Conservation (phyloP, 495 filamentous ascomycete genomes). For the Neurospora tetrasperma region DNA sequence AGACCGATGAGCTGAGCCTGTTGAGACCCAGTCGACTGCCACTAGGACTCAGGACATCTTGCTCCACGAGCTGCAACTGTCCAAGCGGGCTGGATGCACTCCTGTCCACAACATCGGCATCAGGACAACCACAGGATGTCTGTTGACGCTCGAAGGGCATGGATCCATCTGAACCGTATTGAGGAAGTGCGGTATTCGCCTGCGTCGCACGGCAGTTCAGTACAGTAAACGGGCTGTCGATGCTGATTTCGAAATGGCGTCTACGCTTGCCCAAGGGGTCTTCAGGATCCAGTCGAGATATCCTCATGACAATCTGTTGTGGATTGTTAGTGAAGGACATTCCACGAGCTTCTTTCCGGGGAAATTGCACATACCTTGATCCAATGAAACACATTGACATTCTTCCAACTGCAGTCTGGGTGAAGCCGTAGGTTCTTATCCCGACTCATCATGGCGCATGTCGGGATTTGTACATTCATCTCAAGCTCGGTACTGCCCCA, state of each 20-base stretch:
- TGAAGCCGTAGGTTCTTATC: conserved; percentile 66
- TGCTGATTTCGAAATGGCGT: conserved; percentile 96
- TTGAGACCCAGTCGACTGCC: conserved; percentile 15
- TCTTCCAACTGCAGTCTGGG: conserved; percentile 92
- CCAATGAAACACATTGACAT: conserved; percentile 96
- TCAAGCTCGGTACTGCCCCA: conserved; percentile 94
- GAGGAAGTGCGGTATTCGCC: conserved; percentile 80
- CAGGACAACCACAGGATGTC: conserved; percentile 68
- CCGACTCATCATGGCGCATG: conserved; percentile 79
- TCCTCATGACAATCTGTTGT: conserved; percentile 82
- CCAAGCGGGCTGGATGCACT: conserved; percentile 21
- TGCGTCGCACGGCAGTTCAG: conserved; percentile 89
- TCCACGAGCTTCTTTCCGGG: background rate
- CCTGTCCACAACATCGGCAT: conserved; percentile 43
- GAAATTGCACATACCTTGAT: conserved; percentile 67
- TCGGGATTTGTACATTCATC: conserved; percentile 89
- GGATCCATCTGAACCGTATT: conserved; percentile 56
- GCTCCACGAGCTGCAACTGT: conserved; percentile 17
- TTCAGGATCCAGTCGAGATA: conserved; percentile 74
- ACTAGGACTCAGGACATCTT: conserved; percentile 8
- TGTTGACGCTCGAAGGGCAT: conserved; percentile 32
- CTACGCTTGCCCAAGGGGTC: conserved; percentile 69
- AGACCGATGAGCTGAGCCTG: conserved; percentile 5
- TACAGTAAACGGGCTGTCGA: conserved; percentile 94
- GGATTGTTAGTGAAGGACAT: conserved; percentile 12